Percentiles rank a stretch among this genome's conserved stretches.
These are phyloP conservation scores for Fusarium sp. DNA, from an alignment of 2,329 filamentous ascomycete genomes.

Conservation along the genomic window DNA sequence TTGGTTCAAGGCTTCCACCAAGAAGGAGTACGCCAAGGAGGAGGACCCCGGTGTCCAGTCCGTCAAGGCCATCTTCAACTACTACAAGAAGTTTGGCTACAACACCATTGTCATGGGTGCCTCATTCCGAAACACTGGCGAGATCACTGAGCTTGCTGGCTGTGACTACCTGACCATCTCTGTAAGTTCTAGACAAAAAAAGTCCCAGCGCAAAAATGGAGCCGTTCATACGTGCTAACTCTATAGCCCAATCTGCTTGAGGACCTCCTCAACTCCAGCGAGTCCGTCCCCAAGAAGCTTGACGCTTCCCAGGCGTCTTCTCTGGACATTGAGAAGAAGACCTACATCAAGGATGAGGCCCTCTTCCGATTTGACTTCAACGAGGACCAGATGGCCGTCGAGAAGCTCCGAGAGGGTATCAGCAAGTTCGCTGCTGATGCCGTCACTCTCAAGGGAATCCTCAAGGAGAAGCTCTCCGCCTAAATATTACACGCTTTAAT, in stretches of 20 bases:
- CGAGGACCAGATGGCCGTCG: constrained; percentile 98
- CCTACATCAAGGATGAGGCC: constrained; percentile 89
- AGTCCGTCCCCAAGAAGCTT: constrained; percentile 90
- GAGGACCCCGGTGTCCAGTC: constrained; percentile 97
- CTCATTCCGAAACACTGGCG: constrained; percentile 94
- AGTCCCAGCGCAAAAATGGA: neutral
- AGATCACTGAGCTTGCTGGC: constrained; percentile 97
- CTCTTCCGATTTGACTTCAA: constrained; percentile 99
- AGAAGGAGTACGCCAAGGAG: constrained; percentile 89
- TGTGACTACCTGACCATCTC: constrained; percentile 99
- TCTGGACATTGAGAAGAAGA: constrained; percentile 85
- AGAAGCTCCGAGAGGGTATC: constrained; percentile 99
- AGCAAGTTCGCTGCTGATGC: constrained; percentile 99
- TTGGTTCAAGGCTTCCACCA: constrained; percentile 97
- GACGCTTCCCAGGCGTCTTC: constrained; percentile 70
- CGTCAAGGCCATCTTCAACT: constrained; percentile 96
- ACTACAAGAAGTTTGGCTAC: constrained; percentile 99
- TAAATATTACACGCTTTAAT: constrained; percentile 44
- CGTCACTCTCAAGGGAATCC: constrained; percentile 89
- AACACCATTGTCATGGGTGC: constrained; percentile 99
- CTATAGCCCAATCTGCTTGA: constrained; percentile 87
- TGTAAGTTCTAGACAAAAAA: constrained; percentile 60
- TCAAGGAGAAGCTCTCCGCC: constrained; percentile 81
- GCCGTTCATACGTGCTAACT: constrained; percentile 32
- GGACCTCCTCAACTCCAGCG: constrained; percentile 86